Conservation (phyloP, 805 yeast species). For the Monosporozyma yasuniensis region DNA sequence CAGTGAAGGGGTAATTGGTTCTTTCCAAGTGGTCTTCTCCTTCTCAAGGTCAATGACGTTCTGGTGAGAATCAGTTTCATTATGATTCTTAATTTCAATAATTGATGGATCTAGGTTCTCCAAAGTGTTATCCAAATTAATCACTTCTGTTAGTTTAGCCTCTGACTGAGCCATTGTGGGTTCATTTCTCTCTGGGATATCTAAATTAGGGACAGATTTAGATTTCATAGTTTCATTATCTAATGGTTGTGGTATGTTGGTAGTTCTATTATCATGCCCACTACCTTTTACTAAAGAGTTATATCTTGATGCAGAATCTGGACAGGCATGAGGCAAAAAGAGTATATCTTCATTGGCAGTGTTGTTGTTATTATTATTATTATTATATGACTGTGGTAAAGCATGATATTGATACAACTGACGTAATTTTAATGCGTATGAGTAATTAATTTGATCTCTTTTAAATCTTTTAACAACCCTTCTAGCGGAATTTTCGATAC, state of each 20-base stretch:
- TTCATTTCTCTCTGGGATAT: neutral
- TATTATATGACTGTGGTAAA: constrained; percentile 10
- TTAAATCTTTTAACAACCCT: constrained; percentile 26
- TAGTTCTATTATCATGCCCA: neutral
- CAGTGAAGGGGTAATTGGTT: constrained; percentile 9
- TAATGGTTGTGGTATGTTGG: neutral
- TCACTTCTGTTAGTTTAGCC: neutral
- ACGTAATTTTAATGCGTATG: constrained; percentile 26
- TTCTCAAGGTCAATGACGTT: neutral
- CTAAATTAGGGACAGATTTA: neutral
- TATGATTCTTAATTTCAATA: neutral
- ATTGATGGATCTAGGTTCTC: neutral
- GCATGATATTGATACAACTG: constrained; percentile 25
- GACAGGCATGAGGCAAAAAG: constrained; percentile 19
- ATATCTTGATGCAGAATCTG: constrained; percentile 17
- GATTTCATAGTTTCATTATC: neutral
- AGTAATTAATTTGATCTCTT: constrained; percentile 25
- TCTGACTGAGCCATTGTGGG: neutral
- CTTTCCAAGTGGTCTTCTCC: constrained; percentile 30
- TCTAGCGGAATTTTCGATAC: constrained; percentile 23
- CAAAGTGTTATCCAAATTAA: neutral
- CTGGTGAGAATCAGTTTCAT: neutral
- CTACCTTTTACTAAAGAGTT: constrained; percentile 11
- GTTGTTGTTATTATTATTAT: constrained; percentile 1
- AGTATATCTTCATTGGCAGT: constrained; percentile 6